Evolutionary conservation across 495 filamentous ascomycete genomes (phyloP).

Genomic region (Podospora bellae-mahoneyi): DNA sequence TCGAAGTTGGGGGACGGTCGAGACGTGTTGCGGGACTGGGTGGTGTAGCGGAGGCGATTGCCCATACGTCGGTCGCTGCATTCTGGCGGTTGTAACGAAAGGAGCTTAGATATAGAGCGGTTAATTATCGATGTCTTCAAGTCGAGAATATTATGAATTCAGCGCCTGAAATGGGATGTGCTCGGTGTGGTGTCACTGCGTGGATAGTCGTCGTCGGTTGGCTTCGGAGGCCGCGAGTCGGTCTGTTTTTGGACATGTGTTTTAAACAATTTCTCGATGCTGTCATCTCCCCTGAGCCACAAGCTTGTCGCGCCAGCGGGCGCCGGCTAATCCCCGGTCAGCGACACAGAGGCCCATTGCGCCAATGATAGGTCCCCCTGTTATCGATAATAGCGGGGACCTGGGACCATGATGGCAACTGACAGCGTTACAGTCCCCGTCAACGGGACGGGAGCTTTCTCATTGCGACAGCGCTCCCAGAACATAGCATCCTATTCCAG

Average conservation of each 20-base stretch:
- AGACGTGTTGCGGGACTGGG: conserved; percentile 96
- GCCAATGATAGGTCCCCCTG: neutral
- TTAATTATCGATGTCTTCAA: neutral
- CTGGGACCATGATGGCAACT: conserved; percentile 4
- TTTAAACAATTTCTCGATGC: conserved; percentile 31
- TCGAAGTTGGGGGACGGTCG: conserved; percentile 96
- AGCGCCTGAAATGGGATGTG: neutral
- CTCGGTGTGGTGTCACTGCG: neutral
- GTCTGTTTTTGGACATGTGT: conserved; percentile 38
- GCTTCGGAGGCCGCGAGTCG: conserved; percentile 1
- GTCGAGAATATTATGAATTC: neutral
- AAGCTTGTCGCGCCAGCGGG: conserved; percentile 8
- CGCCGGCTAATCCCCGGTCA: conserved; percentile 28
- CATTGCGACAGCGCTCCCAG: neutral
- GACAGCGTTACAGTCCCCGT: neutral
- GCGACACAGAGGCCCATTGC: conserved; percentile 15
- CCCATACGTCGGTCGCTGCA: conserved; percentile 82
- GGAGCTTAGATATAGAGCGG: neutral
- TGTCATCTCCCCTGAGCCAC: conserved; percentile 25
- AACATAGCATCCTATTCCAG: neutral
- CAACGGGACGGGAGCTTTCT: neutral
- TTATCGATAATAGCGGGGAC: conserved; percentile 18
- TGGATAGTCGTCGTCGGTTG: neutral
- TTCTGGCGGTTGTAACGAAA: conserved; percentile 35
- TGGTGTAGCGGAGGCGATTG: conserved; percentile 96